phyloP scores from a whole-genome alignment of 176 grass and related monocot genomes.

The Aegilops sharonensis region DNA sequence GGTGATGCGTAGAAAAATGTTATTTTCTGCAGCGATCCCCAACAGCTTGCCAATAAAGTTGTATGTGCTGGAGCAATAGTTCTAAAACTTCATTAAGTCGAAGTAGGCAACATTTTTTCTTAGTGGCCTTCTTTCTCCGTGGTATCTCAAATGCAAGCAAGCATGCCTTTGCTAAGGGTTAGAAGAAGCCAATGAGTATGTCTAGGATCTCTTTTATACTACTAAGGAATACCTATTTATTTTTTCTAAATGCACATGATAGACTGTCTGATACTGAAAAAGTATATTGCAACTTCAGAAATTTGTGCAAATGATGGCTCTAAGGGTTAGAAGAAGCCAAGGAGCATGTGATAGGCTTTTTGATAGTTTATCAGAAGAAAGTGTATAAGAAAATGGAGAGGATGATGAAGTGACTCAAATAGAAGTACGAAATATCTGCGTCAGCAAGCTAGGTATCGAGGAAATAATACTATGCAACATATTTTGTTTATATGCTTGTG shows the following conservation, averaged over 20 bases:
- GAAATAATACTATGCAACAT: not conserved
- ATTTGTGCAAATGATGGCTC: slow-evolving; percentile 40
- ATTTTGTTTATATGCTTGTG: too few relatives aligned
- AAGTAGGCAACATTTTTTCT: slow-evolving; percentile 82
- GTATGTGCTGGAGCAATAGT: too few relatives aligned
- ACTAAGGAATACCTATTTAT: not conserved
- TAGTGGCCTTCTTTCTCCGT: slow-evolving; percentile 81
- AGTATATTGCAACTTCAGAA: slow-evolving; percentile 75
- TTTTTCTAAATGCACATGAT: not conserved
- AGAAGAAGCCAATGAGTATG: slow-evolving; percentile 91
- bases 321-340: too few relatives aligned
- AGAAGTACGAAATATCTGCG: slow-evolving; percentile 70
- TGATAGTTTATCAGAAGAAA: slow-evolving; percentile 59
- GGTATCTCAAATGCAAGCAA: slow-evolving; percentile 93
- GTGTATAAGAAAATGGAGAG: slow-evolving; percentile 33
- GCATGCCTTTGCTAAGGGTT: slow-evolving; percentile 66
- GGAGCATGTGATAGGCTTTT: slow-evolving; percentile 4
- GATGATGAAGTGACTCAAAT: slow-evolving; percentile 66
- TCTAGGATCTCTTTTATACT: not conserved
- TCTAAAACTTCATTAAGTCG: slow-evolving; percentile 44
- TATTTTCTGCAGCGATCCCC: too few relatives aligned
- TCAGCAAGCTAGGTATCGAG: slow-evolving; percentile 78
- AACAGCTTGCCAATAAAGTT: too few relatives aligned
- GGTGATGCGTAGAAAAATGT: too few relatives aligned
- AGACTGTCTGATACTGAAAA: not conserved